Base-by-base conservation (phyloP, 106 monocot species). In the Hemerocallis citrina region DNA sequence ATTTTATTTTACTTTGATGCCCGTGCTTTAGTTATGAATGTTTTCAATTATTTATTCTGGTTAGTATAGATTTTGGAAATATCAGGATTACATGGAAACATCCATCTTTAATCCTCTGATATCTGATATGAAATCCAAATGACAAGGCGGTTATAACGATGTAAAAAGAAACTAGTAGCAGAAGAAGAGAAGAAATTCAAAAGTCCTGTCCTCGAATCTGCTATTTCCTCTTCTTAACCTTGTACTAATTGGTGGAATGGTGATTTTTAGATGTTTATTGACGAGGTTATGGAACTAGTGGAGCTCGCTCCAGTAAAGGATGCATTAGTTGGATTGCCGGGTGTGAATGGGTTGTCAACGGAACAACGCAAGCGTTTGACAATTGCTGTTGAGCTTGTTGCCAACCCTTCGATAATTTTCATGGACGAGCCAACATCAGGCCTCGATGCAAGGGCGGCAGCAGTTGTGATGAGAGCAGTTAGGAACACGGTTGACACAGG, bases 361-460 rank as follows among this genome's bases (percentile, higher is more conserved):
- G 69, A 69, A 23, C 69, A 69, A 51, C 69, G 69, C 13, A 69
- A 69, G 49, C 59, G 59, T 9, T 23, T 69, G 16, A 59, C 69
- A 14, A 69, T 69, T 60, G 69, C 69, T 28, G 59, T 69, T 28
- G 69, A 69, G 39, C 69, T 69, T 38, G 69, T 69, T 37, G 69
- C 69, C 25, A 69, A 69, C 35, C 69, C 69, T 37, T 59, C 47
- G 10, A 69, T 69, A 15, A 69, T 69, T 14, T 69, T 69, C 38
- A 69, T 69, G 69, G 68, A 69, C 23, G 69, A 69, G 34, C 69
- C 69, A 33, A 69, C 69, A 17, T 69, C 69, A 1, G 59, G 69
- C 8, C 69, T 69, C 17, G 69, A 69, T 60, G 69, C 69, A 32
- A 30, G 69, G 44, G 48, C 69, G 8, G 69, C 69, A 17, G 69